Base-by-base conservation (phyloP, 257 asterid species). In the Primulina tabacum region DNA sequence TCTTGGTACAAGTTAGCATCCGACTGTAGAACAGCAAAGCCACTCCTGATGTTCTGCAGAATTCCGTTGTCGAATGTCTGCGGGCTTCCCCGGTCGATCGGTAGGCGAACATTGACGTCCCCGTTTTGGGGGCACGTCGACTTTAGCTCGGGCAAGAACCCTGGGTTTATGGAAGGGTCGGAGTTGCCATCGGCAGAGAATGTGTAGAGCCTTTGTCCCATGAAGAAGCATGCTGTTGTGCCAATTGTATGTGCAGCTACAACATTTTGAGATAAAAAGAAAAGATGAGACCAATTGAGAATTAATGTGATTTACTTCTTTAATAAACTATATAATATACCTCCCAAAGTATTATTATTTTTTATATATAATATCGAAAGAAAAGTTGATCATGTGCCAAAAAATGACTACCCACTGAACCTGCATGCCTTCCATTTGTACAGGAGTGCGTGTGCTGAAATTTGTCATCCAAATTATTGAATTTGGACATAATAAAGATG, bases 161-260 rank as follows among this genome's bases (percentile, higher is more conserved):
- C 67, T 0, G 88, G 92, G 55, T 76, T 79, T 74, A 90, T 90
- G 2, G 93, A 82, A 0, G 97, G 96, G 73, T 92, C 98, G 65
- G 96, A 76, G 9, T 86, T 89, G 18, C 87, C 83, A 5, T 28
- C 65, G 0, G 75, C 73, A 7, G 75, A 60, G 75, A 90, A 92
- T 11, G 37, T 64, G 89, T 92, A 90, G 57, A 90, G 95, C 78
- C 97, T 73, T 18, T 78, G 43, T 9, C 56, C 74, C 98, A 92
- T 90, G 88, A 92, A 90, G 96, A 92, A 92, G 74, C 98, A 92
- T 38, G 97, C 98, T 0, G 98, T 78, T 0, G 92, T 90, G 64
- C 97, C 98, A 18, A 92, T 88, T 56, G 88, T 84, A 64, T 92
- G 98, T 17, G 97, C 98, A 34, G 82, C 97, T 88, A 77, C 8